A percentile compares a stretch with the other conserved stretches of the same genome.
These are phyloP conservation scores for Huntiella savannae DNA, from an alignment of 2,329 filamentous ascomycete genomes.

Conservation along the genomic window DNA sequence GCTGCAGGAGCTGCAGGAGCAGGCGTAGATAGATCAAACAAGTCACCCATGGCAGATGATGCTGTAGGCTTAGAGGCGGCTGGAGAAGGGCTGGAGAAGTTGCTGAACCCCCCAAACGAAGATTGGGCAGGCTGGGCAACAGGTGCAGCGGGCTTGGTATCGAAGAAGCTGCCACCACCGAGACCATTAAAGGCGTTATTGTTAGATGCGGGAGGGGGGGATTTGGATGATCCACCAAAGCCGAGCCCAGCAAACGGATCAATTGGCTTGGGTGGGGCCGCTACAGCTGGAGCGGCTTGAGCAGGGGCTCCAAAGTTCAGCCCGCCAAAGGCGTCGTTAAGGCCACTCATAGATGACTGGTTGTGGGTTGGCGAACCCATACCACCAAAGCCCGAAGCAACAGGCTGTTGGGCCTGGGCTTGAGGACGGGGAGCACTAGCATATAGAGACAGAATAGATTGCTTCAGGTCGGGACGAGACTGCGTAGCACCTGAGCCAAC, in stretches of 20 bases:
- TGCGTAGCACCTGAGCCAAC: slow-evolving; percentile 40
- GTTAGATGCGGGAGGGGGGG: slow-evolving; percentile 18
- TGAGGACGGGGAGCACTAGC: slow-evolving; percentile 63
- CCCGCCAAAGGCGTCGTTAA: slow-evolving; percentile 54
- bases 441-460: slow-evolving; percentile 91
- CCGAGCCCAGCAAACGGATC: slow-evolving; percentile 45
- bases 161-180: slow-evolving; percentile 69
- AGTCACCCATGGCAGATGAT: slow-evolving; percentile 49
- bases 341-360: slow-evolving; percentile 34
- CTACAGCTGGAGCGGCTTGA: slow-evolving; percentile 18
- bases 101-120: slow-evolving; percentile 42
- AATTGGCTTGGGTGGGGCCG: slow-evolving; percentile 23
- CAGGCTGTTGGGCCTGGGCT: slow-evolving; percentile 31
- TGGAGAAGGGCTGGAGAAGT: slow-evolving; percentile 37
- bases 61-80: slow-evolving; percentile 25
- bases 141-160: slow-evolving; percentile 33
- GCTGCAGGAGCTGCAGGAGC: slow-evolving; percentile 26
- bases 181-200: slow-evolving; percentile 29
- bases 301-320: slow-evolving; percentile 21
- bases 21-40: slow-evolving; percentile 57
- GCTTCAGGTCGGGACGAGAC: slow-evolving; percentile 83
- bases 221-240: slow-evolving; percentile 18
- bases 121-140: slow-evolving; percentile 28
- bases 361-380: slow-evolving; percentile 42
- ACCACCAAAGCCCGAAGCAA: slow-evolving; percentile 44